Base-by-base conservation (phyloP, 2,329 filamentous ascomycete genomes). In the Dactylonectria macrodidyma region DNA sequence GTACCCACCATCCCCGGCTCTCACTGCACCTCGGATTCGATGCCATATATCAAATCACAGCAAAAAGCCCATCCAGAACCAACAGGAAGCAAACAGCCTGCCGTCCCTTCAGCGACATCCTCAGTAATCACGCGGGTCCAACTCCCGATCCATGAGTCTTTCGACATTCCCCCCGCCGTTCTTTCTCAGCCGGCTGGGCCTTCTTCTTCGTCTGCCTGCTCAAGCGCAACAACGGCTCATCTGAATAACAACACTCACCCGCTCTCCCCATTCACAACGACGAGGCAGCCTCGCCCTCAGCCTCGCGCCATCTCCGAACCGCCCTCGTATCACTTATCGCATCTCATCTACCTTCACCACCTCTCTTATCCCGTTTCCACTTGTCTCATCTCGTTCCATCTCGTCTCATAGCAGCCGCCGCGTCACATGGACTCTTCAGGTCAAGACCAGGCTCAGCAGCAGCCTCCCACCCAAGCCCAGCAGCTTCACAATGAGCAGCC, bases 111-210 rank as follows among this genome's bases (percentile, higher is more conserved):
- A 44, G 9, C 48, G 12, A n/a, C 19, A 11, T 41, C 12, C 41
- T 55, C 56, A 46, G 48, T 22, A 58, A 65, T 38, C 41, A 22
- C 26, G 51, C 55, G 38, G 56, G 38, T n/a, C 34, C 19, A 8
- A 14, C 33, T 54, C 26, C 62, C 68, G 34, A 48, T 73, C 46
- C 38, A 74, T 73, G 59, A 68, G 64, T 38, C 38, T 50, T 57
- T 67, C 22, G 61, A 48, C 46, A 38, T 16, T 58, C 44, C 24
- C 34, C 33, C 48, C 63, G 24, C 59, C 63, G 12, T 64, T 62
- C 66, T 59, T 52, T 59, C 67, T 72, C 68, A 73, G 72, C 69
- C 61, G 68, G 73, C 73, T 74, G 72, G 73, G 67, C 68, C 51
- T 70, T 52, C 59, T 65, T 30, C 54, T 62, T 56, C 65, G 62